Base-by-base conservation (phyloP, 192 early-diverging fungal species). In the Mortierella claussenii region DNA sequence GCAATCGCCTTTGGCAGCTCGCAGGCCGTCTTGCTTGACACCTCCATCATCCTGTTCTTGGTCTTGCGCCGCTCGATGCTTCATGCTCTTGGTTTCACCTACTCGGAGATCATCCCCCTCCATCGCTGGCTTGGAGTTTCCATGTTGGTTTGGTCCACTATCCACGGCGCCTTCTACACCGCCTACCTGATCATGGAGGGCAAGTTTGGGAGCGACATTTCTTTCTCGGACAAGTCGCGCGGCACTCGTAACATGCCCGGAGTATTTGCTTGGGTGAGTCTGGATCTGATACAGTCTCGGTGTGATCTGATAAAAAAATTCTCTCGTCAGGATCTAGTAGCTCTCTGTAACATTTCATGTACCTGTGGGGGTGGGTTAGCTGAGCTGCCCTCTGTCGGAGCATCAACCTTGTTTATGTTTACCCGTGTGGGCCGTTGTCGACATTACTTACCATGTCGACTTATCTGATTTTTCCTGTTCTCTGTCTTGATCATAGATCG, bases 221-320 rank as follows among this genome's bases (percentile, higher is more conserved):
- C 73, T 0, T 76, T 76, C 47, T 62, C 73, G 0, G 73, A 61
- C 40, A 76, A 61, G 42, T 31, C 55, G 26, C 33, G 73, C 34
- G 73, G 73, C n/a, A 67, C 64, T 6, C 73, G 63, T 24, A 45
- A 76, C 34, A 76, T 76, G 73, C 73, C 73, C 28, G 73, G 73
- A 30, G 73, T 76, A 7, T 62, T 76, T 51, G 44, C 65, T 43
- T 76, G 64, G 73, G 73, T 76, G 67, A 67, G 53, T 47, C n/a
- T n/a, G n/a, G n/a, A n/a, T n/a, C n/a, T n/a, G n/a, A n/a, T n/a
- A n/a, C n/a, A n/a, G n/a, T n/a, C n/a, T n/a, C n/a, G n/a, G n/a
- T n/a, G n/a, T n/a, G n/a, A n/a, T n/a, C n/a, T n/a, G n/a, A n/a
- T n/a, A n/a, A n/a, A n/a, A n/a, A n/a, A n/a, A n/a, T n/a, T n/a